Base-by-base conservation (phyloP, 2,329 filamentous ascomycete genomes). In the Alternaria arbusti region DNA sequence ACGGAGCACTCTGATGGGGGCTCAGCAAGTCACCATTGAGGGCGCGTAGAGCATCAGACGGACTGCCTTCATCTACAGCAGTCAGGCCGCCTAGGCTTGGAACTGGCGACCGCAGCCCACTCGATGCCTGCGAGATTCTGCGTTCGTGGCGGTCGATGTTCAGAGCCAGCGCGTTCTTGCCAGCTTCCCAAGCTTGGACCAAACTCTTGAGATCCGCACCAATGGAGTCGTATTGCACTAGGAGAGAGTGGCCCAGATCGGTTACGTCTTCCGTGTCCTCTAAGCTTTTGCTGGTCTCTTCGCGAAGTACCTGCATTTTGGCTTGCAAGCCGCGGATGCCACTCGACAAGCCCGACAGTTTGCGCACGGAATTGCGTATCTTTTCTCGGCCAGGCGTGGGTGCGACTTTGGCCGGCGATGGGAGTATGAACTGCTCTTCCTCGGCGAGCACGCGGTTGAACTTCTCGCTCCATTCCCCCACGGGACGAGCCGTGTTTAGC, bases 171-270 rank as follows among this genome's bases (percentile, higher is more conserved):
- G 93, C 90, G n/a, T 90, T 87, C 78, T 92, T 95, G 54, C 95
- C 96, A 56, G 79, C 70, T 65, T 85, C 84, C 83, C 84, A 85
- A 3, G 84, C 83, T 68, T 83, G 81, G 56, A 84, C 78, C 17
- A 85, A 74, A 47, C 80, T 81, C 77, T 91, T 91, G 47, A 99
- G 85, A 74, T 99, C 96, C 25, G 90, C 86, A 3, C 96, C 96
- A 67, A 99, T 96, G 5, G 94, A 95, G 60, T 99, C 96, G 79
- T 98, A 99, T 74, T 98, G 96, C 22, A 89, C 83, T 86, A 97
- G 90, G 43, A 98, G 85, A 66, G 89, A 90, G 1, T 90, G 87
- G 0, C 92, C 93, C 15, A 97, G 86, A 69, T 97, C 92, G 5
- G 89, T 88, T 6, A 84, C 78, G 65, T 92, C 88, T 40, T 84